Evolutionary conservation across 306 rosid genomes (phyloP).

Genomic region (Prinsepia uniflora): DNA sequence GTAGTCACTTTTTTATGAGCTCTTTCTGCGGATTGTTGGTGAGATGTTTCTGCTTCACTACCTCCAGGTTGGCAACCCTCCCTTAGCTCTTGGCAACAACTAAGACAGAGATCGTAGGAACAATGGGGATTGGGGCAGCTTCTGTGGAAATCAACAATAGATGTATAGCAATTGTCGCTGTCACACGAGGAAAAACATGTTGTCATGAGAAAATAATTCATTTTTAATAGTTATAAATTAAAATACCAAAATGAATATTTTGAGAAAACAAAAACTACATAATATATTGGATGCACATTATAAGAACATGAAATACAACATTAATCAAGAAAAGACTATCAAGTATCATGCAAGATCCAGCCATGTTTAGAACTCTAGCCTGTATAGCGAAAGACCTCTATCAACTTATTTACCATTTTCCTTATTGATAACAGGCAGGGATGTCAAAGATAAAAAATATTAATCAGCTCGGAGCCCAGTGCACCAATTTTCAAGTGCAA

Average conservation of each 20-base stretch:
- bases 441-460: neutral
- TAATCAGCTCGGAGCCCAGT: neutral
- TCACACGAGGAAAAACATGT: neutral
- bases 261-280: neutral
- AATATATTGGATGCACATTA: neutral
- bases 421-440: neutral
- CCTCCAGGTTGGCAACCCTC: slow-evolving; percentile 31
- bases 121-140: slow-evolving; percentile 47
- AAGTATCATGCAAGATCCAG: neutral
- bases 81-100: slow-evolving; percentile 54
- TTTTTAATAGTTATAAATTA: neutral
- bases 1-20: slow-evolving; percentile 17
- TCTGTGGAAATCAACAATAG: slow-evolving; percentile 47
- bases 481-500: neutral
- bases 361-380: no score
- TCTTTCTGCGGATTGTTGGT: slow-evolving; percentile 24
- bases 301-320: neutral
- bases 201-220: neutral
- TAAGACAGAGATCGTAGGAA: slow-evolving; percentile 55
- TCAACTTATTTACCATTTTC: neutral
- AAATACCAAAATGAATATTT: neutral
- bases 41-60: slow-evolving; percentile 24
- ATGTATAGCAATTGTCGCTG: slow-evolving; percentile 47
- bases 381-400: neutral
- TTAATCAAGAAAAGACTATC: neutral